Percentiles rank a stretch among this genome's conserved stretches.
These are phyloP conservation scores for Aquilaria malaccensis DNA, from an alignment of 345 rosid species.

Conservation along the genomic window DNA sequence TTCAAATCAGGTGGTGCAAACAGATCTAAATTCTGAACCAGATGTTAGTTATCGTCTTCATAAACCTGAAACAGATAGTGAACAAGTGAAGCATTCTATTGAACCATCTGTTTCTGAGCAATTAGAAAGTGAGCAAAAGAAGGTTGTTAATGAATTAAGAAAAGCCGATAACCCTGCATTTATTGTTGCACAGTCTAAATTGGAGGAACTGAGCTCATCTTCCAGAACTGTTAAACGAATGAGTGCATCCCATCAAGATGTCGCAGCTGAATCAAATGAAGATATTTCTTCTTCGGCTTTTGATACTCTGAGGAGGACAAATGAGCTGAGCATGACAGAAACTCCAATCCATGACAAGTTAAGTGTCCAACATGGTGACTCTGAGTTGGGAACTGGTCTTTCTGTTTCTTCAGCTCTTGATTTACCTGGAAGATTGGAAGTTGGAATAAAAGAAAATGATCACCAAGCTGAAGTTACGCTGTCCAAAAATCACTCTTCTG, in stretches of 20 bases:
- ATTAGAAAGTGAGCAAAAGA: constrained; percentile 35
- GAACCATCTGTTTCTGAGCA: constrained; percentile 43
- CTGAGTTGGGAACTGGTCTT: constrained; percentile 83
- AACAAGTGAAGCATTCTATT: constrained; percentile 44
- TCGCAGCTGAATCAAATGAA: constrained; percentile 25
- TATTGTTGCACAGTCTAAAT: constrained; percentile 54
- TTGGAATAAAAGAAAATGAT: constrained; percentile 29
- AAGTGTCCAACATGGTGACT: constrained; percentile 36
- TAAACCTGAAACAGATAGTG: constrained; percentile 34
- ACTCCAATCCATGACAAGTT: background rate
- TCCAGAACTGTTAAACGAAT: constrained; percentile 27
- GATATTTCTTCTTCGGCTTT: constrained; percentile 22
- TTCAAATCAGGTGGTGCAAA: constrained; percentile 15
- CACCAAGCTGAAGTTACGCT: constrained; percentile 28
- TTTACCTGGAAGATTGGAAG: constrained; percentile 56
- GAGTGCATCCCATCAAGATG: constrained; percentile 29
- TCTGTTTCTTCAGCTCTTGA: constrained; percentile 82
- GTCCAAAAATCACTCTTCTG: constrained; percentile 20
- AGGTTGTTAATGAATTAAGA: constrained; percentile 28
- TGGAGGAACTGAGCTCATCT: constrained; percentile 51
- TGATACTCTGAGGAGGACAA: constrained; percentile 11
- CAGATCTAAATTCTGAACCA: constrained; percentile 19
- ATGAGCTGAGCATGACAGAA: constrained; percentile 2
- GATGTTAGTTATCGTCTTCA: constrained; percentile 18
- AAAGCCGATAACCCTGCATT: constrained; percentile 55